Evolutionary conservation across 306 rosid genomes (phyloP).

Genomic region (Canavalia gladiata): DNA sequence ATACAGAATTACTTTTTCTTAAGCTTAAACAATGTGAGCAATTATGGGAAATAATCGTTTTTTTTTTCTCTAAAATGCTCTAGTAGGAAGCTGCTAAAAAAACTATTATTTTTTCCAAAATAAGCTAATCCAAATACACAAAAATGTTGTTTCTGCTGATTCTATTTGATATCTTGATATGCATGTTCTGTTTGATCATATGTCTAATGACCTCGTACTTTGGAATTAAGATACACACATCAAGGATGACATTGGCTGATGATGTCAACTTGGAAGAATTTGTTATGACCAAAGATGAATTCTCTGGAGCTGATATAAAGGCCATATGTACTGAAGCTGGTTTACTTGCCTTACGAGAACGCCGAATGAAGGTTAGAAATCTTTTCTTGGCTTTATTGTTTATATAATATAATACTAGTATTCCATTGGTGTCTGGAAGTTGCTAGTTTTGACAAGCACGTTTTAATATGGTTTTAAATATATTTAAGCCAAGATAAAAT

Average conservation of each 20-base stretch:
- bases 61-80: neutral
- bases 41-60: neutral
- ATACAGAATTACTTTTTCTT: neutral
- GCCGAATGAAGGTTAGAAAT: conserved; percentile 90
- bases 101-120: neutral
- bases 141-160: conserved; percentile 26
- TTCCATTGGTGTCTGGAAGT: conserved; percentile 15
- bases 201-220: conserved; percentile 18
- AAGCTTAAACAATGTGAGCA: neutral
- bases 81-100: neutral
- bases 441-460: conserved; percentile 22
- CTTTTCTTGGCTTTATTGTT: conserved; percentile 15
- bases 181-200: conserved; percentile 18
- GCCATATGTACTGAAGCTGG: conserved; percentile 99
- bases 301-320: conserved; percentile 98
- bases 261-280: conserved; percentile 98
- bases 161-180: conserved; percentile 30
- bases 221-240: conserved; percentile 84
- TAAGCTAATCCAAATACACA: neutral
- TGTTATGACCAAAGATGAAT: conserved; percentile 98
- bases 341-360: conserved; percentile 90
- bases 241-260: conserved; percentile 97
- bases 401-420: neutral
- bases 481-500: conserved; percentile 27
- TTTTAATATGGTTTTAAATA: conserved; percentile 1